A percentile compares a stretch with the other conserved stretches of the same genome.
These are phyloP conservation scores for Copromyces sp. DNA, from an alignment of 495 filamentous ascomycete species.

Conservation along the genomic window DNA sequence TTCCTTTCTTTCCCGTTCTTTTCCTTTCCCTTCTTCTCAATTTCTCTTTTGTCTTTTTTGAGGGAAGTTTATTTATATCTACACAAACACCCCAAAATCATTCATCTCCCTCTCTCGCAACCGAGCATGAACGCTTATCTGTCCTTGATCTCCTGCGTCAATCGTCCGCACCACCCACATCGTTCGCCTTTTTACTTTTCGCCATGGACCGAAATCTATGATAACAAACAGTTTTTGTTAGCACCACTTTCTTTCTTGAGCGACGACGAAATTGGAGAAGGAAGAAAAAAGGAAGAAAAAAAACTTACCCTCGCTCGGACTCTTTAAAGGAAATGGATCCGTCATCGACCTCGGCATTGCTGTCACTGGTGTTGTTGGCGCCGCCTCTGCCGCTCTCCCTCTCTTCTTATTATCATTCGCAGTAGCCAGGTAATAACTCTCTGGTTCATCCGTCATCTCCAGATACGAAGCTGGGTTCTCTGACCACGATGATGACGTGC, in stretches of 20 bases:
- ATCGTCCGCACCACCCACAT: background rate
- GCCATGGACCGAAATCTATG: background rate
- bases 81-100: background rate
- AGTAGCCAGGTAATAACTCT: background rate
- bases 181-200: background rate
- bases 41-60: too few relatives aligned
- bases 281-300: background rate
- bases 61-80: too few relatives aligned
- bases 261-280: background rate
- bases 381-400: background rate
- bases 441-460: constrained; percentile 18
- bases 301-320: background rate
- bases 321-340: background rate
- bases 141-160: background rate
- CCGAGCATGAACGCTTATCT: background rate
- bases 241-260: background rate
- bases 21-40: background rate
- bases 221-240: background rate
- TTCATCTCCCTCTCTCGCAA: background rate
- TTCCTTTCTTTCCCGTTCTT: background rate
- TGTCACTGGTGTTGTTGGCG: background rate
- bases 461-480: constrained; percentile 23
- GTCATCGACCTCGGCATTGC: background rate
- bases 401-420: background rate
- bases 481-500: constrained; percentile 3